Evolutionary conservation across 176 grass and related monocot species (phyloP), one percentile per base, ranked within the genome.

Genomic region (Thinopyrum elongatum): DNA sequence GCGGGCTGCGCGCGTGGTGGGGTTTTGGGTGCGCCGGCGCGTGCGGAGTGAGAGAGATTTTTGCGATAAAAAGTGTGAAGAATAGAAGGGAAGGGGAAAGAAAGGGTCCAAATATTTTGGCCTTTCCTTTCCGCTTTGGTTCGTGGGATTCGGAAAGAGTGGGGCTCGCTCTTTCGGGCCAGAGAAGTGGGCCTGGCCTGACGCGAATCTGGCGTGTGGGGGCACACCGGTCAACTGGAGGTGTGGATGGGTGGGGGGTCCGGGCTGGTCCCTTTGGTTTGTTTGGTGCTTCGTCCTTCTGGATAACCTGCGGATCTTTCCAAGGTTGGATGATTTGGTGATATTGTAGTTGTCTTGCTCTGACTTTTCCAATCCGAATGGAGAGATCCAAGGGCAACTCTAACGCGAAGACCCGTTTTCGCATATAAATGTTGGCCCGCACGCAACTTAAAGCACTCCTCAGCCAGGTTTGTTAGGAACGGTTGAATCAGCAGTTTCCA

Each of bases 71-170:
- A 74, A 61, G 86, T 64, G 38, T 23, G 5, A 33, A 30, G 53
- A 31, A 70, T 63, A 82, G 39, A 60, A n/a, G 65, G 4, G 34
- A 26, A 69, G 65, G 67, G 38, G 21, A 51, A 55, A 30, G 64
- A 76, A 75, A 57, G 86, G 73, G 74, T 72, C 74, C 46, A 53
- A 61, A 63, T 29, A 47, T 81, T 82, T 83, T 47, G 73, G 49
- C 80, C 21, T 77, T 70, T 78, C 74, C 17, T 21, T 33, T 77
- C 46, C 79, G 59, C 47, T 74, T 64, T 30, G 5, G 66, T 26
- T 23, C 26, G 15, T 34, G 77, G 84, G 64, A 55, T 14, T 70
- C 25, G 53, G 47, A 19, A 36, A 66, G 35, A 6, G 76, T 34
- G 41, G 42, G 60, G 41, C 38, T 17, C 16, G 2, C 60, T 21